Evolutionary conservation across 768 basidiomycete species (phyloP), one percentile per base, ranked within the genome.

Genomic region (Lactifluus volemus): DNA sequence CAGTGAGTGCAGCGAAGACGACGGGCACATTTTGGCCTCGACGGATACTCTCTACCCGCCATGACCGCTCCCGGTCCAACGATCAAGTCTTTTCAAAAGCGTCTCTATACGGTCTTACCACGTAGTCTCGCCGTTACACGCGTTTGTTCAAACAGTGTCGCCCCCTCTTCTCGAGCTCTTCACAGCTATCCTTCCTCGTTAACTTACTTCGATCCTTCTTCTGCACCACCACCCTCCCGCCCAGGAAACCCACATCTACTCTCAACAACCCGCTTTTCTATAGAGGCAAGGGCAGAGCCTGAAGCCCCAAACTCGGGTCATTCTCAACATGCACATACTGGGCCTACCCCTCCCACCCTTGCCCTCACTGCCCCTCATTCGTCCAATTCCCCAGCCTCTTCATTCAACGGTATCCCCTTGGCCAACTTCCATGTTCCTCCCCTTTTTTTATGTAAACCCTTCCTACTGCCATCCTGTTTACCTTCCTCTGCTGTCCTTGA

Each of bases 21-120:
- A 25, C 25, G 2, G 25, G 25, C 25, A 25, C 25, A 25, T 25
- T 25, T 25, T 25, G 25, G 25, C 25, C n/a, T 25, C 25, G 25
- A 25, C 25, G 25, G 25, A 25, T 38, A 38, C 38, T 38, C 38
- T 38, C 38, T 38, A 34, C 32, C 47, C 53, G 50, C 53, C 17
- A 77, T 76, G 75, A 71, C 70, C 39, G 66, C 73, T 53, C 74
- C 74, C 2, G 72, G 73, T 19, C 70, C 73, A 51, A 73, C 78
- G 64, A 79, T 79, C 74, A 77, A 77, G 72, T 76, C 76, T 29
- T 75, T 81, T 29, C 78, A 78, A 63, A 83, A 81, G 67, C 77
- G 80, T n/a, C 70, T 83, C 47, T 79, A 75, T 65, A 75, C 73
- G 19, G 78, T 75, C 49, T 66, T 77, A 55, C 76, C 75, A 44